Evolutionary conservation across 805 yeast species (phyloP), one percentile per base, ranked within the genome.

Genomic region (Candida corydali): DNA sequence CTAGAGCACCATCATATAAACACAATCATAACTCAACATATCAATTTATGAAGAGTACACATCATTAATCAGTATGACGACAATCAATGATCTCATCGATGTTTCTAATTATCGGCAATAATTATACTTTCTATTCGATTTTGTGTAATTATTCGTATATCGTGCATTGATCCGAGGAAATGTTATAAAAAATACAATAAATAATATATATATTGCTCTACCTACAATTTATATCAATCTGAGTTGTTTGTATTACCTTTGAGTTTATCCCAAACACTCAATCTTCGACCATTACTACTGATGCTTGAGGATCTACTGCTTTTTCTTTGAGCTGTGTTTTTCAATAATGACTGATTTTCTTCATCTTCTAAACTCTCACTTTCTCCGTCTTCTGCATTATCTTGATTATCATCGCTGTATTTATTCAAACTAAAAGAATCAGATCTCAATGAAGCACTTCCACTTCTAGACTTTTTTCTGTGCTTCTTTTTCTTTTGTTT

Each of bases 371-470:
- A 17, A 23, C 27, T 32, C 17, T 25, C 37, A 27, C 16, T 26
- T 8, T 34, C 29, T 29, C 35, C 23, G 9, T 20, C 23, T 8
- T 34, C 26, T 29, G 32, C 33, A 18, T 42, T 38, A 24, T 32
- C 33, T n/a, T 31, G 41, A 15, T 39, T 32, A 8, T 34, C 36
- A 27, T 34, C 38, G 19, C 16, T 12, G 23, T 25, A 27, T 22
- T 35, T 37, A 24, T 26, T 32, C 15, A 37, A 32, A 29, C 17
- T 32, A 24, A 32, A 32, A 7, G 40, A 37, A 24, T 63, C 36
- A 6, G 37, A 31, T 22, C 36, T 23, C 4, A 28, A 10, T 16
- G 31, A 14, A 10, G 31, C 20, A 28, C 29, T 29, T 22, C 25
- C 23, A 15, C 33, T 34, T 19, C 10, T 36, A n/a, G 32, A 35